A percentile compares a stretch with the other conserved stretches of the same genome.
Evolutionary conservation across 2,329 filamentous ascomycete species (phyloP).

Genomic region (Orbilia quercus): DNA sequence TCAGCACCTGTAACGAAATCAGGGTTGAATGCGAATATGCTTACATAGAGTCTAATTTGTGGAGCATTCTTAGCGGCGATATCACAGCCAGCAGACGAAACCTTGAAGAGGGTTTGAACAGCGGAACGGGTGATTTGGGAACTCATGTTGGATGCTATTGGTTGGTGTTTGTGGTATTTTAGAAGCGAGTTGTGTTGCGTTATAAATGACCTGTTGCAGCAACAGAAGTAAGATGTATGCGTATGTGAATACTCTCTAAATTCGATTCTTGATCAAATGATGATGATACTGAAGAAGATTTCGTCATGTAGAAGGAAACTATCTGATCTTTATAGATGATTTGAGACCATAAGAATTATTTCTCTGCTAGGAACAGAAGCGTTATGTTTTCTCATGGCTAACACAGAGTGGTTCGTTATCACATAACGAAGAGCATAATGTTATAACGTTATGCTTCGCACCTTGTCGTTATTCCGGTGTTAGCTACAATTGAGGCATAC

Average conservation of each 20-base stretch:
- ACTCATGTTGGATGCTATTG: slow-evolving; percentile 23
- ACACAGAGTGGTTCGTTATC: not conserved
- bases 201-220: no score
- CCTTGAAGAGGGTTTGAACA: slow-evolving; percentile 7
- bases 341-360: not conserved
- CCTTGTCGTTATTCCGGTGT: slow-evolving; percentile 21
- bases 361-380: no score
- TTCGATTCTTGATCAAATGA: not conserved
- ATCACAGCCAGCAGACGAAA: slow-evolving; percentile 1
- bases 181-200: not conserved
- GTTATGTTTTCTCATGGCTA: not conserved
- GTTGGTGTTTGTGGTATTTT: slow-evolving; percentile 13
- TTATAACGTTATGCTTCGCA: slow-evolving; percentile 47
- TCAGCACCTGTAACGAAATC: not conserved
- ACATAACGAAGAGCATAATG: slow-evolving; percentile 34
- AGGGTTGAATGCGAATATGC: not conserved
- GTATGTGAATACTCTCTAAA: not conserved
- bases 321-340: slow-evolving; percentile 5
- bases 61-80: not conserved
- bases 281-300: not conserved
- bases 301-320: not conserved
- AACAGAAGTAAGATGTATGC: not conserved
- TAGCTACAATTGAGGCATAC: not conserved
- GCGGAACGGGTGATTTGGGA: slow-evolving; percentile 20
- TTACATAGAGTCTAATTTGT: slow-evolving; percentile 25